These are phyloP conservation scores for Coniochaeta hoffmannii DNA, from an alignment of 2,329 filamentous ascomycete genomes.

Conservation along the genomic window DNA sequence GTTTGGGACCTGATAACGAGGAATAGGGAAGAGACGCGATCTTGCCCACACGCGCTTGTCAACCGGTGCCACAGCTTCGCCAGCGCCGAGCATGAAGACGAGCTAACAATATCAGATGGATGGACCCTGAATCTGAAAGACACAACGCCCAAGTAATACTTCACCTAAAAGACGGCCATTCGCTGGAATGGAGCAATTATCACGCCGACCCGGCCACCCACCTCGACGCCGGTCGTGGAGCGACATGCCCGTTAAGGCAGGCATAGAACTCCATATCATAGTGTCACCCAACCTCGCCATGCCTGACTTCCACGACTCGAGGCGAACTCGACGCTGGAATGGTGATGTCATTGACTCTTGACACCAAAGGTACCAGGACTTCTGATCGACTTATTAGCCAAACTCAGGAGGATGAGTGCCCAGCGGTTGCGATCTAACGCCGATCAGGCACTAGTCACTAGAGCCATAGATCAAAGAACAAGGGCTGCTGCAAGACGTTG, in stretches of 20 bases:
- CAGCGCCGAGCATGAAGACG: neutral
- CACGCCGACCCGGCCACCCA: neutral
- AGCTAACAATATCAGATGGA: neutral
- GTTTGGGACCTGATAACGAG: neutral
- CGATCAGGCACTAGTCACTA: neutral
- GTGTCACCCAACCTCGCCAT: neutral
- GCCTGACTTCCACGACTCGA: neutral
- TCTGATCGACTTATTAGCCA: neutral
- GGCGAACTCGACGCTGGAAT: neutral
- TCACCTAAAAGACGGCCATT: neutral
- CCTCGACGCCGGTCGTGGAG: neutral
- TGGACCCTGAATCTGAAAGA: neutral
- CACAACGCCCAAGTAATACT: neutral
- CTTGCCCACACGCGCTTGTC: neutral
- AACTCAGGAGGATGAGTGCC: neutral
- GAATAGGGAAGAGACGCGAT: neutral
- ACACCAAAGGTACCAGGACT: neutral
- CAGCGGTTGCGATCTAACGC: neutral
- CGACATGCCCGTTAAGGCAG: neutral
- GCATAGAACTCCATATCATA: neutral
- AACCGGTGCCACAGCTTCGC: neutral
- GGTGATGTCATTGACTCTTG: neutral
- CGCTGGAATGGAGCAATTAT: neutral
- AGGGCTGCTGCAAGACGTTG: neutral
- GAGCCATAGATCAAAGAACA: neutral